phyloP scores from a whole-genome alignment of 2,329 filamentous ascomycete species.

The Podosphaera fusca region DNA sequence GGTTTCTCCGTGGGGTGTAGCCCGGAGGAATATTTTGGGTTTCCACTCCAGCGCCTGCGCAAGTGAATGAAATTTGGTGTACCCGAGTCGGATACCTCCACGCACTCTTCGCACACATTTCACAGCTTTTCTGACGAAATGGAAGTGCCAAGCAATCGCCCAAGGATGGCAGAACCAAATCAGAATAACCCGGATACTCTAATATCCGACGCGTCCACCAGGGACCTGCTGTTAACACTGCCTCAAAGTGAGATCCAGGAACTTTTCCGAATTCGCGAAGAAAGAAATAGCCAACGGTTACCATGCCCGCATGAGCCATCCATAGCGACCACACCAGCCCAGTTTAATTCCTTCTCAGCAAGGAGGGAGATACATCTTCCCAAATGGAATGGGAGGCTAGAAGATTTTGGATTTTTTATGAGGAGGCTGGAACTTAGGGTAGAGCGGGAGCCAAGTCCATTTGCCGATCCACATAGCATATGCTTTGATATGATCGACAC shows the following conservation, averaged over 20 bases:
- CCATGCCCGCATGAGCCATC: background rate
- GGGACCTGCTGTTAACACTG: background rate
- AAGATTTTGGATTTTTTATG: constrained; percentile 1
- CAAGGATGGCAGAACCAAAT: background rate
- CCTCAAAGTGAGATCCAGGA: background rate
- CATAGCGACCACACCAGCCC: background rate
- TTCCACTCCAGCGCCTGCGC: background rate
- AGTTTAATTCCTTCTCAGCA: background rate
- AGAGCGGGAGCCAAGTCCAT: background rate
- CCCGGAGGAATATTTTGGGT: background rate
- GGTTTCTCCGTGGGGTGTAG: background rate
- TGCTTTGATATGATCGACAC: background rate
- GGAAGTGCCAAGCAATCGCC: background rate
- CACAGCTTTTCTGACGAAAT: background rate
- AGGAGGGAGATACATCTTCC: background rate
- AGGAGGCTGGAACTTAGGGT: background rate
- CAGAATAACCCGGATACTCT: background rate
- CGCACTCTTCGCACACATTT: background rate
- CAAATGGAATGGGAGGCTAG: background rate
- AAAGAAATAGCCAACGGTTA: background rate
- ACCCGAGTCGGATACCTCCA: background rate
- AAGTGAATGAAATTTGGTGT: background rate
- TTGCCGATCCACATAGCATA: background rate
- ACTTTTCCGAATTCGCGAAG: background rate
- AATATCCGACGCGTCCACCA: background rate